These are phyloP conservation scores for Pulveroboletus ravenelii DNA, from an alignment of 768 basidiomycete species.

Conservation along the genomic window DNA sequence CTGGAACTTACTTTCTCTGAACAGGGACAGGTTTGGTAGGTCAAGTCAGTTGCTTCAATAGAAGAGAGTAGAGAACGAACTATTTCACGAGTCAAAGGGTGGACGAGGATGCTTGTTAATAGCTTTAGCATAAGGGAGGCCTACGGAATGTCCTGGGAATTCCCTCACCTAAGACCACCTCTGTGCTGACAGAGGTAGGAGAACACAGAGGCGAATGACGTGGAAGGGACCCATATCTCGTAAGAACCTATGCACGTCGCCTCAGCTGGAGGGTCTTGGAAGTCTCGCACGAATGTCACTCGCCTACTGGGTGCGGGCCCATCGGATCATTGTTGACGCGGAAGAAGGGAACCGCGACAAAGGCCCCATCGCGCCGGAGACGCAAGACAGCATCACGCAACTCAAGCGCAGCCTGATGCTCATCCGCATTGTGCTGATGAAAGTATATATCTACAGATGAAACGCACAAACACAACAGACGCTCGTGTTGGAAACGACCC, in stretches of 20 bases:
- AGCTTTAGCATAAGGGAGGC: not conserved
- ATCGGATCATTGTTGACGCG: constrained; percentile 65
- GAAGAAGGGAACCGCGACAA: constrained; percentile 72
- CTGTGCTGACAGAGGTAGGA: constrained; percentile 69
- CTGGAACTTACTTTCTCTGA: constrained; percentile 45
- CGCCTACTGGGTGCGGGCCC: constrained; percentile 75
- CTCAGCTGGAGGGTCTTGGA: not conserved
- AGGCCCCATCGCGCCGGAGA: constrained; percentile 69
- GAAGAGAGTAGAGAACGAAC: constrained; percentile 34
- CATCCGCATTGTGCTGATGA: constrained; percentile 57
- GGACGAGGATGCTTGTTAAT: constrained; percentile 59
- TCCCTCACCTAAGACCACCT: constrained; percentile 57
- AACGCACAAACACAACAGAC: not conserved
- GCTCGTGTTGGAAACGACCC: not conserved
- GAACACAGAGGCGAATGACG: constrained; percentile 72
- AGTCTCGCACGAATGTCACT: constrained; percentile 18
- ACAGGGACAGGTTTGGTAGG: not conserved
- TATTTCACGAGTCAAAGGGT: constrained; percentile 68
- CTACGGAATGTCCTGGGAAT: not conserved
- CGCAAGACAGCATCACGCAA: constrained; percentile 69
- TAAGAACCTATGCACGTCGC: constrained; percentile 55
- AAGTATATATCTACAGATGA: constrained; percentile 66
- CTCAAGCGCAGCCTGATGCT: constrained; percentile 61
- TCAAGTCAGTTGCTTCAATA: not conserved
- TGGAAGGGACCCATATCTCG: constrained; percentile 75